Evolutionary conservation across 805 yeast species (phyloP), one percentile per base, ranked within the genome.

Genomic region (Debaryomyces hansenii): DNA sequence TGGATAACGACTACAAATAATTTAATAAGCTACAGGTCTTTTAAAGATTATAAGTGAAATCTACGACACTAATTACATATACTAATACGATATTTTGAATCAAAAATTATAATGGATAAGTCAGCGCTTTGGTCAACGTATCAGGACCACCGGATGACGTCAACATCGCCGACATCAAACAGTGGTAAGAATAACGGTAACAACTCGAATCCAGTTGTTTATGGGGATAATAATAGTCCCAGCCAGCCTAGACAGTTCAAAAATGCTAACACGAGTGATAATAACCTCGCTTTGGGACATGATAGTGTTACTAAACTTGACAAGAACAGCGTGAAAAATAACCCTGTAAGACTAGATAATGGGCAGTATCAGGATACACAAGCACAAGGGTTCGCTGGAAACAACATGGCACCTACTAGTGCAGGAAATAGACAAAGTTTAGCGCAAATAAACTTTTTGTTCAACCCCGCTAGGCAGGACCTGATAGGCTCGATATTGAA

Each of bases 401-500:
- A 14, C 14, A 31, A 31, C 14, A n/a, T 14, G 14, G 34, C 16
- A 4, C 11, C 34, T 14, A 31, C 14, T 9, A 31, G 16, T 18
- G 20, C 10, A 16, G 38, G 38, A 15, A 16, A 27, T 15, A 29
- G 42, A 12, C 42, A 39, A 28, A 39, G 42, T 27, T 12, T 39
- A 39, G 35, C 47, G 12, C 59, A 47, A 21, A 42, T 56, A 9
- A 55, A 54, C 44, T 62, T 60, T 39, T 45, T 64, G 44, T 63
- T 59, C 48, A 62, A 61, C 44, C 48, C 61, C 12, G 59, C 59
- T 10, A 51, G 70, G 16, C 68, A 64, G 42, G 69, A 66, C 40
- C 63, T 60, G 61, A 50, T 66, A 16, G 54, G 60, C 24, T 46
- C 65, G 34, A 47, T 65, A 8, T 44, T 64, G 35, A 63, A 56